These are phyloP conservation scores for Royoungia palumana DNA, from an alignment of 768 basidiomycete genomes.

Conservation along the genomic window DNA sequence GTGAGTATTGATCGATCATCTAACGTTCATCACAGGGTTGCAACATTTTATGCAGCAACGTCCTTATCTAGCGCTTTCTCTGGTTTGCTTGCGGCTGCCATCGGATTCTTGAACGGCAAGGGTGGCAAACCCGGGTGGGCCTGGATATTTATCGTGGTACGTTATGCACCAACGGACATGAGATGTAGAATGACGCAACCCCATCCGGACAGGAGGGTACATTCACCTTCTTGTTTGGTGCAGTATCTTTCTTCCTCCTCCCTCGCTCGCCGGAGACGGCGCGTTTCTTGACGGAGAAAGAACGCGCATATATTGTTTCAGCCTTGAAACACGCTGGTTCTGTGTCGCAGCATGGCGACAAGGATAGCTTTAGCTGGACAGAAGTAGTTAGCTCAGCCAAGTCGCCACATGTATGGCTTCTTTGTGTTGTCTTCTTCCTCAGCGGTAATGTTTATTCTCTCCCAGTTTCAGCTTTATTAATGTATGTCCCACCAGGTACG, in stretches of 20 bases:
- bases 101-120: conserved; percentile 53
- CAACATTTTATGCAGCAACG: conserved; percentile 39
- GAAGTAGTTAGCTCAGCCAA: conserved; percentile 49
- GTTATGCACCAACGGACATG: not conserved
- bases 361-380: conserved; percentile 52
- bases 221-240: conserved; percentile 59
- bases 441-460: conserved; percentile 37
- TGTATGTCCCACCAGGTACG: conserved; percentile 12
- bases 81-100: conserved; percentile 59
- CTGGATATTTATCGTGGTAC: conserved; percentile 56
- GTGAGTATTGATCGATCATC: not conserved
- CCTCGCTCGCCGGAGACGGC: conserved; percentile 43
- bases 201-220: conserved; percentile 44
- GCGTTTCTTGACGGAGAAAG: conserved; percentile 48
- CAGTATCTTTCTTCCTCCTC: conserved; percentile 47
- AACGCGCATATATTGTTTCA: conserved; percentile 45
- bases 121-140: conserved; percentile 55
- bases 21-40: conserved; percentile 29
- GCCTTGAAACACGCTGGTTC: conserved; percentile 25
- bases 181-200: not conserved
- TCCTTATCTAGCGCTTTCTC: conserved; percentile 61
- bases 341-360: conserved; percentile 39
- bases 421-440: conserved; percentile 51
- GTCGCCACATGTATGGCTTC: conserved; percentile 53
- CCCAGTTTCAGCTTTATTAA: not conserved